phyloP scores from a whole-genome alignment of 73 alveolate species.

The Stentor roeselii region DNA sequence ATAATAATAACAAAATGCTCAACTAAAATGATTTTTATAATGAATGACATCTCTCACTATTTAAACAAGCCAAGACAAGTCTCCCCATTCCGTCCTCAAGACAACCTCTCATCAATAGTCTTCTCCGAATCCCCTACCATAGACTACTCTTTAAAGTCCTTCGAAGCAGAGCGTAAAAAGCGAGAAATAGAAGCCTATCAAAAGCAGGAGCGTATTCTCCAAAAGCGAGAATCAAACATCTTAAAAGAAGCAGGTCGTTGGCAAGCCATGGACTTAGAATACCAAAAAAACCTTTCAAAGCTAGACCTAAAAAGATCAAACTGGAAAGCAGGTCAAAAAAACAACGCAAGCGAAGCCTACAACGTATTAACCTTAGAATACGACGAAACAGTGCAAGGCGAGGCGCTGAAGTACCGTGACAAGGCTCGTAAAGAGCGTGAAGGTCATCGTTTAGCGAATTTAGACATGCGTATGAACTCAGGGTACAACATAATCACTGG shows the following conservation, averaged over 20 bases:
- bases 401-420: conserved; percentile 70
- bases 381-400: conserved; percentile 85
- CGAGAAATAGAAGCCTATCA: conserved; percentile 63
- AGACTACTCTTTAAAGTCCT: no score
- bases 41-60: no score
- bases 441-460: conserved; percentile 78
- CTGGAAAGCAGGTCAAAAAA: conserved; percentile 79
- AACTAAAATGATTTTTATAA: no score
- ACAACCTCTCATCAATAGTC: no score
- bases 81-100: no score
- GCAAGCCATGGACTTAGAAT: conserved; percentile 90
- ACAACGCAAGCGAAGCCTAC: conserved; percentile 85
- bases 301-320: conserved; percentile 71
- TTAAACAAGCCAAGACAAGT: no score
- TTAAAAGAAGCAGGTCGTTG: conserved; percentile 88
- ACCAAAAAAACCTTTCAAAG: conserved; percentile 67
- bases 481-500: conserved; percentile 94
- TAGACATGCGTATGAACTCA: conserved; percentile 85
- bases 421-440: conserved; percentile 89
- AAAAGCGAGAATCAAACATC: conserved; percentile 55
- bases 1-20: no score
- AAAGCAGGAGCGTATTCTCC: conserved; percentile 54
- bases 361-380: conserved; percentile 90
- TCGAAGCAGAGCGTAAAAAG: conserved; percentile 17
- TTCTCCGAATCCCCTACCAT: no score